These are phyloP conservation scores for Penicillium concentricum DNA, from an alignment of 2,329 filamentous ascomycete genomes.

Conservation along the genomic window DNA sequence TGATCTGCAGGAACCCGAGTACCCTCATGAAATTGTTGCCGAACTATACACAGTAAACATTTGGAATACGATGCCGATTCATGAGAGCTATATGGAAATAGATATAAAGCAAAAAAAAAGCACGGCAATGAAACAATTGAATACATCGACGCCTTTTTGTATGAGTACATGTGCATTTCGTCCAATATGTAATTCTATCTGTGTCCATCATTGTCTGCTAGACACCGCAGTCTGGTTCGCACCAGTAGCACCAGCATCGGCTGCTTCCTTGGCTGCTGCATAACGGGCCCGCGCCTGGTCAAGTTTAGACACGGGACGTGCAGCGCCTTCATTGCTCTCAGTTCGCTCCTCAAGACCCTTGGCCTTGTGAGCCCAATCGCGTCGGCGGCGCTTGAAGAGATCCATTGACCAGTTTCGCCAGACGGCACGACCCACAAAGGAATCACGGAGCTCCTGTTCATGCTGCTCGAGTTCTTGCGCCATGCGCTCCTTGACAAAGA, in stretches of 20 bases:
- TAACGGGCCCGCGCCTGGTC: constrained; percentile 59
- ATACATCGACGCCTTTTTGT: constrained; percentile 5
- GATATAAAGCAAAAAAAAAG: background rate
- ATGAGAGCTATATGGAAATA: background rate
- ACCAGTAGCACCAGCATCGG: constrained; percentile 11
- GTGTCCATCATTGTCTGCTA: background rate
- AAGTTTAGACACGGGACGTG: constrained; percentile 51
- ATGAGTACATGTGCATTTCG: constrained; percentile 7
- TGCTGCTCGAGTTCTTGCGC: constrained; percentile 61
- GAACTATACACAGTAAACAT: background rate
- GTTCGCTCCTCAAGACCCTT: constrained; percentile 48
- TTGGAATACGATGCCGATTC: background rate
- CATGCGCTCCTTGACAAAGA: constrained; percentile 66
- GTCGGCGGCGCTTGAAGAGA: constrained; percentile 61
- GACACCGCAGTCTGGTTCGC: constrained; percentile 4
- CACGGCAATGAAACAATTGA: background rate
- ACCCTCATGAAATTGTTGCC: background rate
- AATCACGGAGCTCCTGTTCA: constrained; percentile 63
- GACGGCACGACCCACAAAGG: constrained; percentile 63
- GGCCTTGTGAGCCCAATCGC: constrained; percentile 63
- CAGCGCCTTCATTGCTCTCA: constrained; percentile 18
- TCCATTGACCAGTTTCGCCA: constrained; percentile 77
- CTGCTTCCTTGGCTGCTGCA: constrained; percentile 46
- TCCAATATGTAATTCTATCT: background rate
- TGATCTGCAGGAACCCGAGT: constrained; percentile 5